These are phyloP conservation scores for Durio zibethinus DNA, from an alignment of 345 rosid species.

Conservation along the genomic window DNA sequence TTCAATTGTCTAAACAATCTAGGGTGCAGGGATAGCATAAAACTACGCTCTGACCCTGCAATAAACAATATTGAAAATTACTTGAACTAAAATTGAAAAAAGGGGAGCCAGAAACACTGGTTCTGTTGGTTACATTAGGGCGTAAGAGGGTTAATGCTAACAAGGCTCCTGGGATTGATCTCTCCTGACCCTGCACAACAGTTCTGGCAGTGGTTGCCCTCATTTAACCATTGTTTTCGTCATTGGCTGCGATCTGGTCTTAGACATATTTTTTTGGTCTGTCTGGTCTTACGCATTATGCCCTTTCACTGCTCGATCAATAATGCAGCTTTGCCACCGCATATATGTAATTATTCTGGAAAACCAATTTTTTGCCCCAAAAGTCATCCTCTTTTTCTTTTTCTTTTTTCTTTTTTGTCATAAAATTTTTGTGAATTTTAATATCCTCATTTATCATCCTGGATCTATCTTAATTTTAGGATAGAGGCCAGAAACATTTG, in stretches of 20 bases:
- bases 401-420: not conserved
- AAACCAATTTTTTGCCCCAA: constrained; percentile 4
- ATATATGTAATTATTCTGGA: not conserved
- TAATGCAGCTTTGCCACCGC: not conserved
- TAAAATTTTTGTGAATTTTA: not conserved
- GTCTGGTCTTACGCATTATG: not conserved
- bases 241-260: not conserved
- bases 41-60: not conserved
- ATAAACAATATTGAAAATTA: not conserved
- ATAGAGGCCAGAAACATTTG: not conserved
- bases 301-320: not conserved
- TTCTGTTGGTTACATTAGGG: not conserved
- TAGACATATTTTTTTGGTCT: not conserved
- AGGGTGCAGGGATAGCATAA: not conserved
- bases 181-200: not conserved
- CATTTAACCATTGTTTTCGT: not conserved
- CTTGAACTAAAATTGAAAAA: not conserved
- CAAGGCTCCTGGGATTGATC: constrained; percentile 3
- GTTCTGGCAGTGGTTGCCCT: not conserved
- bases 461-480: not conserved
- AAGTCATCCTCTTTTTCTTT: not conserved
- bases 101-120: not conserved
- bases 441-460: not conserved
- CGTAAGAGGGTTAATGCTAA: not conserved
- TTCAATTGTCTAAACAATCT: not conserved